Evolutionary conservation across 192 early-diverging fungal genomes (phyloP), one percentile per base, ranked within the genome.

Genomic region (Coemansia sp.): DNA sequence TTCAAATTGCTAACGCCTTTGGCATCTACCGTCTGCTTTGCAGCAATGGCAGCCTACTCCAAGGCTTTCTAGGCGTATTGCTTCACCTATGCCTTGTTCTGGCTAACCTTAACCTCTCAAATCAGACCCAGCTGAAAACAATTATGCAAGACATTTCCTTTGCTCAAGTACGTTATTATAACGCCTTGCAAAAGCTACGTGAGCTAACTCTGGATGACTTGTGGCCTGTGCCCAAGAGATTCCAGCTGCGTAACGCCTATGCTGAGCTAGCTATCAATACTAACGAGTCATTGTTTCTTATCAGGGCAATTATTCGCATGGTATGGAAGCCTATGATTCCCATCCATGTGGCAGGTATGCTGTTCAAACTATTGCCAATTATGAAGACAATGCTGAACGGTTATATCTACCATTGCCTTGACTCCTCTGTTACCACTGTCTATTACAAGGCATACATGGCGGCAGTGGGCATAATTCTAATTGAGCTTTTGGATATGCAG

Each of bases 311-410:
- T 47, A 22, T 55, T 1, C 74, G 79, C 8, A 77, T 82, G 75
- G 49, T 74, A 3, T 82, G 79, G 79, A 65, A 75, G 38, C 79
- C 79, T 18, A 34, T 77, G 60, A 51, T 82, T 2, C 79, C 75
- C 1, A 40, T 82, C 12, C 67, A 65, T 12, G 38, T 74, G 2
- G n/a, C 72, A 5, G 34, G 46, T 1, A 51, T 63, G 20, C 4
- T 77, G 31, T 22, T 69, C 3, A 44, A 71, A 38, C 47, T 54
- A 7, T 31, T 67, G 5, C 31, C 29, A 8, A 63, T 74, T 10
- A 34, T 27, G 5, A 13, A 42, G 15, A 55, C 49, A 18, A 41
- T 66, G n/a, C 15, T 74, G 38, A 59, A 62, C 13, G 40, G 65
- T 2, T 65, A 65, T 3, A 43, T 82, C 36, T 54, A 74, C 24